Evolutionary conservation across 495 filamentous ascomycete genomes (phyloP), one percentile per base, ranked within the genome.

Genomic region (Hypoxylon trugodes): DNA sequence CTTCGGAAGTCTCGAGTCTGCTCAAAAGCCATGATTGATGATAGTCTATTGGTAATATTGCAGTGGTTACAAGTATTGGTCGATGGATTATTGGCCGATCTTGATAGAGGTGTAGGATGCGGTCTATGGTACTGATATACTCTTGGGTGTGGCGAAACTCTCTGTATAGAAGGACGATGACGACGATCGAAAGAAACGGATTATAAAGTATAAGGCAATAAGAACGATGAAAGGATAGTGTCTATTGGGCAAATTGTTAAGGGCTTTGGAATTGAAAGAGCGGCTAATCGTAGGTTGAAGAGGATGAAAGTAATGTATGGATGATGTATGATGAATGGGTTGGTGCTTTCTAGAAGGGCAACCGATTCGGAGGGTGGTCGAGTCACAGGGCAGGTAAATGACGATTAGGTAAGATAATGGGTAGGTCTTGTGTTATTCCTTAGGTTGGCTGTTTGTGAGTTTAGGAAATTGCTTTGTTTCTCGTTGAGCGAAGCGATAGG

Each of bases 1-100:
- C 76, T 74, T 62, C 79, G 78, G 37, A 81, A 61, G 64, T 81
- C 79, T 28, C 78, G 67, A 33, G 64, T 45, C 26, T 68, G 78
- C 43, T 78, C 63, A 49, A 57, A 72, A 41, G 69, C 64, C 71
- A 74, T 74, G 47, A 28, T 69, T 33, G 8, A 13, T 26, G 41
- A 49, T 32, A 46, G 13, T 36, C 28, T 43, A 9, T 8, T 54
- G 13, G 45, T 26, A 32, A 12, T n/a, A 49, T 15, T 5, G 43
- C 25, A 12, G 35, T 36, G 12, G 32, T 26, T 41, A 32, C 2
- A 15, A 49, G 6, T 40, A 47, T 15, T n/a, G 28, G 8, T 36
- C 33, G 36, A 13, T 47, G 30, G 22, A 41, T 19, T 63, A 47
- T 24, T 22, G 12, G 26, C 15, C 22, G 37, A 21, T 19, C 25